phyloP scores from a whole-genome alignment of 495 filamentous ascomycete species.

The Neurospora sp. region DNA sequence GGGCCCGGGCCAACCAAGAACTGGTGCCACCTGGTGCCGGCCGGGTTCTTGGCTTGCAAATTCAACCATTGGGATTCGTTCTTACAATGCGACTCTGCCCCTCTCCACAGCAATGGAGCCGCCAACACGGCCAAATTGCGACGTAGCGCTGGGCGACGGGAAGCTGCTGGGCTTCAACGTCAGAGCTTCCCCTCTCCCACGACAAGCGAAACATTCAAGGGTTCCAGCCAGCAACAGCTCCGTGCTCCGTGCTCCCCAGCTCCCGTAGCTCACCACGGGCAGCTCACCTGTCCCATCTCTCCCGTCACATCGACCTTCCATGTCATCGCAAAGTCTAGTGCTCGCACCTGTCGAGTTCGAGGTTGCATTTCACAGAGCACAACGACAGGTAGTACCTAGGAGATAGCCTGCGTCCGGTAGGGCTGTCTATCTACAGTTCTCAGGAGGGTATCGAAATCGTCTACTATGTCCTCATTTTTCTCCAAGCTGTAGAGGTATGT shows the following conservation, averaged over 20 bases:
- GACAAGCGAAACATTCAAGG: not conserved
- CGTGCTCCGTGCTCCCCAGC: not conserved
- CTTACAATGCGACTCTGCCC: not conserved
- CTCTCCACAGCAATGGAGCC: not conserved
- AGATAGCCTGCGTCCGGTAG: not conserved
- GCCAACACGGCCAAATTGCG: not conserved
- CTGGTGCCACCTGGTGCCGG: not conserved
- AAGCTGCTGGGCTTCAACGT: not conserved
- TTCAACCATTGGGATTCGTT: not conserved
- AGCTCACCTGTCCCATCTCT: not conserved
- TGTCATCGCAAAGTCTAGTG: not conserved
- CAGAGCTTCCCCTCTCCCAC: not conserved
- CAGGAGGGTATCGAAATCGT: not conserved
- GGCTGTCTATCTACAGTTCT: not conserved
- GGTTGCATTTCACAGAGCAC: not conserved
- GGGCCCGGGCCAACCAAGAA: not conserved
- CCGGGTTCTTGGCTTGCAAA: not conserved
- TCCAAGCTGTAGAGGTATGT: no score
- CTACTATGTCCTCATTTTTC: not conserved
- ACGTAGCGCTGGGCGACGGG: constrained; percentile 2
- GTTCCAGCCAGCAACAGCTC: not conserved
- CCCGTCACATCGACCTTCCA: not conserved
- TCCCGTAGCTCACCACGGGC: not conserved
- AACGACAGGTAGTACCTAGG: not conserved
- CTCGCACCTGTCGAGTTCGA: not conserved